Base-by-base conservation (phyloP, 768 basidiomycete genomes). In the Suillus brevipes region DNA sequence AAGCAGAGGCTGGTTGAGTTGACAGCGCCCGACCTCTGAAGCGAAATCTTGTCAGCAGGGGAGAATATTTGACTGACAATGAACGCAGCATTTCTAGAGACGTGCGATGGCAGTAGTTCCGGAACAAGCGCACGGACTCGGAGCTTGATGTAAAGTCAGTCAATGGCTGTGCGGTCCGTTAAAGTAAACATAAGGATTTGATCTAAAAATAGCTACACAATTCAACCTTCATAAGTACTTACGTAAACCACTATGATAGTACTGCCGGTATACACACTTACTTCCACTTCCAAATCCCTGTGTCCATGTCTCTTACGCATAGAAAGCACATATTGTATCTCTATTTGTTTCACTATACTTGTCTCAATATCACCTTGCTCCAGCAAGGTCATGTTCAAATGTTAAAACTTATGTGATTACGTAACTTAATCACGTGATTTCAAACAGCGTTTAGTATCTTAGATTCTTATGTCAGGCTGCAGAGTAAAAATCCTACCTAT, bases 401-500 rank as follows among this genome's bases (percentile, higher is more conserved):
- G n/a, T n/a, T n/a, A n/a, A n/a, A n/a, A n/a, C n/a, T n/a, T n/a
- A n/a, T n/a, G n/a, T n/a, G n/a, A n/a, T n/a, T n/a, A n/a, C n/a
- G n/a, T n/a, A n/a, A n/a, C n/a, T n/a, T n/a, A n/a, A n/a, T n/a
- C n/a, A n/a, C n/a, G n/a, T n/a, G n/a, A n/a, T n/a, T n/a, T n/a
- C n/a, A n/a, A n/a, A n/a, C n/a, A n/a, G n/a, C n/a, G n/a, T n/a
- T n/a, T n/a, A n/a, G n/a, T n/a, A n/a, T n/a, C n/a, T n/a, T n/a
- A n/a, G n/a, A n/a, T n/a, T n/a, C n/a, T n/a, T n/a, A n/a, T n/a
- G n/a, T n/a, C n/a, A n/a, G n/a, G n/a, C 89, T 0, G 85, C 79
- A 2, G 85, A 18, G 14, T 42, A 89, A 69, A 83, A 83, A 20
- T 80, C 73, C 88, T 87, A 96, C n/a, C n/a, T n/a, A n/a, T 78